A percentile compares a stretch with the other conserved stretches of the same genome.
Conservation (phyloP, 2,329 filamentous ascomycete species). For the Neonectria sp. region DNA sequence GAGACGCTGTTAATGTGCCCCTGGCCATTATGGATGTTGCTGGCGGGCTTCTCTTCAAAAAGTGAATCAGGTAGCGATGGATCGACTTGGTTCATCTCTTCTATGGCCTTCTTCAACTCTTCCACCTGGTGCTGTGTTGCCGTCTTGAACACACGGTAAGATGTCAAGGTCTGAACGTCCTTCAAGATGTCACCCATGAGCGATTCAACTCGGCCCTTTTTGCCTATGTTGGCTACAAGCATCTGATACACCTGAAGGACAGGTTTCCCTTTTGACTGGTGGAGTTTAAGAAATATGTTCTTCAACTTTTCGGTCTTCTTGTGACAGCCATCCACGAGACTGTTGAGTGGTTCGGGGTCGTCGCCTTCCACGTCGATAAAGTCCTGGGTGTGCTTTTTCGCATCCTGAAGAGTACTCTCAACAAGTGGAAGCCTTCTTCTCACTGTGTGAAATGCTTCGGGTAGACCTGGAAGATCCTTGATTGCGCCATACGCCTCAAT, state of each 20-base stretch:
- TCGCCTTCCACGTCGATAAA: background rate
- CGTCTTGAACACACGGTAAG: constrained; percentile 8
- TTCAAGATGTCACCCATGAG: constrained; percentile 6
- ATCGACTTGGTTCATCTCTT: constrained; percentile 8
- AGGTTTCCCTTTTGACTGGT: background rate
- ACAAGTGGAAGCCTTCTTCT: constrained; percentile 3
- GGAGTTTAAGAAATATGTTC: background rate
- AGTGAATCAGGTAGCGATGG: constrained; percentile 5
- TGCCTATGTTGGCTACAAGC: background rate
- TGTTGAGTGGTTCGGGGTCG: background rate
- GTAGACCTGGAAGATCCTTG: constrained; percentile 4
- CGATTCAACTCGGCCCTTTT: constrained; percentile 1
- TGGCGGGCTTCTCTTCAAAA: constrained; percentile 2
- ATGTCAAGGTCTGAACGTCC: constrained; percentile 5
- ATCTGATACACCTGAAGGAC: background rate
- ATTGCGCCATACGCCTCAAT: background rate
- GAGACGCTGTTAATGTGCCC: background rate
- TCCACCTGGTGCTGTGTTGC: constrained; percentile 10
- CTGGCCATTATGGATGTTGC: background rate
- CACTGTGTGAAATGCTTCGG: constrained; percentile 11
- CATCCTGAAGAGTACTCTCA: constrained; percentile 6
- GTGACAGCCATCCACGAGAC: background rate
- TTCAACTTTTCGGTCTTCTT: background rate
- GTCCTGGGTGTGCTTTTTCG: background rate
- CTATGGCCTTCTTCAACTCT: constrained; percentile 1